Evolutionary conservation across 2,329 filamentous ascomycete genomes (phyloP).

Genomic region (Fusarium metavorans): DNA sequence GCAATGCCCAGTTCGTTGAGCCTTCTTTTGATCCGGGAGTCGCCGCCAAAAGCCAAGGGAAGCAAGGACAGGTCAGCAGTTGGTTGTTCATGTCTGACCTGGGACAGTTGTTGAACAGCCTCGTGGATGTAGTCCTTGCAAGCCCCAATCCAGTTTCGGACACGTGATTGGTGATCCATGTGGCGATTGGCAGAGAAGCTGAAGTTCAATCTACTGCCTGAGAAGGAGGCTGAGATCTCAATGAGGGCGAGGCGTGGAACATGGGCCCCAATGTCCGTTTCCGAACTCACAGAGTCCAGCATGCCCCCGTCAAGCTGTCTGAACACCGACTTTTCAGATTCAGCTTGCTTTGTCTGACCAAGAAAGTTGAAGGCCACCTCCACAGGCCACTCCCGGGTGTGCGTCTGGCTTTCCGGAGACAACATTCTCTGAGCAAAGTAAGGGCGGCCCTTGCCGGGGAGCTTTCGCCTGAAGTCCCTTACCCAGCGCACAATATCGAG

Average conservation of each 20-base stretch:
- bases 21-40: background rate
- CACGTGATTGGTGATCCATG: conserved; percentile 3
- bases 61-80: conserved; percentile 16
- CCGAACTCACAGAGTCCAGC: conserved; percentile 9
- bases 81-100: background rate
- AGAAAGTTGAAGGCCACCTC: conserved; percentile 40
- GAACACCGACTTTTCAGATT: conserved; percentile 13
- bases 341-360: conserved; percentile 15
- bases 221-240: conserved; percentile 29
- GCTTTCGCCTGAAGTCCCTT: conserved; percentile 37
- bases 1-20: background rate
- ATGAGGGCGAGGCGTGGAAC: conserved; percentile 32
- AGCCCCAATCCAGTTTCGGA: background rate
- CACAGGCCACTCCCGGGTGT: conserved; percentile 6
- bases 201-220: background rate
- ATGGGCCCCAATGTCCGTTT: conserved; percentile 18
- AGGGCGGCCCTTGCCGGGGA: conserved; percentile 37
- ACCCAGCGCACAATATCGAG: conserved; percentile 33
- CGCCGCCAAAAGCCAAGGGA: conserved; percentile 4
- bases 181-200: conserved; percentile 22
- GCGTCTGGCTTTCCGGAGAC: background rate
- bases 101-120: background rate
- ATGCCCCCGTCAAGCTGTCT: background rate
- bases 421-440: conserved; percentile 29
- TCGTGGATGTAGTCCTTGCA: background rate